These are phyloP conservation scores for Phytophthora crassamura DNA, from an alignment of 352 stramenopile genomes.

Conservation along the genomic window DNA sequence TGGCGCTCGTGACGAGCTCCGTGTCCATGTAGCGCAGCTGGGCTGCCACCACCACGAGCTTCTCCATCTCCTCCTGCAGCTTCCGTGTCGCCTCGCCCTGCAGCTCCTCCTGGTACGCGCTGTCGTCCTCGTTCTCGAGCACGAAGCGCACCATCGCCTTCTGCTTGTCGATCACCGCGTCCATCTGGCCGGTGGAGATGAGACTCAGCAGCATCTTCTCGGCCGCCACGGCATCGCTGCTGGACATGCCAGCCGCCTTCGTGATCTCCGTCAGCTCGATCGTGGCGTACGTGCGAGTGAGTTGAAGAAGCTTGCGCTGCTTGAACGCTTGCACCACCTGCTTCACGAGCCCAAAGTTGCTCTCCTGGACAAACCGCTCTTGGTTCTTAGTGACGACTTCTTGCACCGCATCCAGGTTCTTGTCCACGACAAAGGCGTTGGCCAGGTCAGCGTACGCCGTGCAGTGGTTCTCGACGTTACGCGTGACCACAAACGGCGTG, in stretches of 20 bases:
- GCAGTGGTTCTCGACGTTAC: constrained; percentile 76
- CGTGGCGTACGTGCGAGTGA: constrained; percentile 83
- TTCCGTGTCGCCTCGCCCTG: constrained; percentile 55
- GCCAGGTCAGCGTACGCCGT: constrained; percentile 61
- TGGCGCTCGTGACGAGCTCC: constrained; percentile 82
- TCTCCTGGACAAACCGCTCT: constrained; percentile 59
- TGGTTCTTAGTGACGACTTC: constrained; percentile 53
- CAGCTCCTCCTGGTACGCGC: constrained; percentile 33
- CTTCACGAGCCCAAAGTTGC: constrained; percentile 82
- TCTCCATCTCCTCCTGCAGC: constrained; percentile 80
- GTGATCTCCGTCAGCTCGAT: constrained; percentile 73
- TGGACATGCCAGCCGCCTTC: constrained; percentile 50
- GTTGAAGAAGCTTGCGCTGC: constrained; percentile 71
- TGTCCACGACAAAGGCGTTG: constrained; percentile 59
- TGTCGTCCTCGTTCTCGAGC: constrained; percentile 58
- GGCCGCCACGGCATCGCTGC: constrained; percentile 36
- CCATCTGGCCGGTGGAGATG: constrained; percentile 60
- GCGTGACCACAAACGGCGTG: constrained; percentile 77
- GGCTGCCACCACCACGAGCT: constrained; percentile 68
- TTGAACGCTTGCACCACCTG: constrained; percentile 75
- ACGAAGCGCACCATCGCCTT: constrained; percentile 84
- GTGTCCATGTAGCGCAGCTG: constrained; percentile 80
- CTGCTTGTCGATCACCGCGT: constrained; percentile 77
- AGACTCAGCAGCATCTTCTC: constrained; percentile 75
- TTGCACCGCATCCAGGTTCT: constrained; percentile 40